Conservation (phyloP, 495 filamentous ascomycete species). For the Wilcoxina mikolae region DNA sequence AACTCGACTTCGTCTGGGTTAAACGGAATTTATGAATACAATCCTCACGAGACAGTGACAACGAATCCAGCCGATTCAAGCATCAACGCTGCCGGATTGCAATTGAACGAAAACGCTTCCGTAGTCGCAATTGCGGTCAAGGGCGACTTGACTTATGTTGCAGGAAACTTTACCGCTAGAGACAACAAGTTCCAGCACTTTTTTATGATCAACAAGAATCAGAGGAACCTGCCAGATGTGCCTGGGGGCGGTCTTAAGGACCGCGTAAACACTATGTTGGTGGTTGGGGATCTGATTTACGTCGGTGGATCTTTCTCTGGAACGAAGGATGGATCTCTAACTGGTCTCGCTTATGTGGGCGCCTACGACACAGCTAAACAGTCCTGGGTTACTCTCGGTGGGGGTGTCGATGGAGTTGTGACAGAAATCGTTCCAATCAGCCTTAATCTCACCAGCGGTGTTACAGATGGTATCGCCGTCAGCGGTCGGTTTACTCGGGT, state of each 20-base stretch:
- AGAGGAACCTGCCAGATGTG: conserved; percentile 32
- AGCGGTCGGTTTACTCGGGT: conserved; percentile 69
- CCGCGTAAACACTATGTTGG: conserved; percentile 55
- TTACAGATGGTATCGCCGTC: conserved; percentile 59
- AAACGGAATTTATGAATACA: conserved; percentile 84
- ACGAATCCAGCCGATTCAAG: conserved; percentile 53
- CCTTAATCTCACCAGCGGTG: conserved; percentile 60
- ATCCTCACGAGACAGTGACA: conserved; percentile 48
- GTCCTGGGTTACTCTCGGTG: conserved; percentile 65
- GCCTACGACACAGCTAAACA: conserved; percentile 54
- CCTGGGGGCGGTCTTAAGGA: conserved; percentile 66
- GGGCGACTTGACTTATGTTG: conserved; percentile 53
- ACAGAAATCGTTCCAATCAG: conserved; percentile 53
- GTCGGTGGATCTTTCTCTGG: conserved; percentile 76
- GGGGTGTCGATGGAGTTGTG: conserved; percentile 74
- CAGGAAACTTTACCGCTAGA: conserved; percentile 63
- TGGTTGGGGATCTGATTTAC: conserved; percentile 51
- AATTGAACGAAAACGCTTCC: conserved; percentile 47
- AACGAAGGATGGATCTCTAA: conserved; percentile 44
- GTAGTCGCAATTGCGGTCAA: conserved; percentile 48
- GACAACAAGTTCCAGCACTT: conserved; percentile 43
- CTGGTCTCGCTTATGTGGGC: conserved; percentile 57
- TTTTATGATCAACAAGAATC: conserved; percentile 53
- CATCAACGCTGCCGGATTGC: conserved; percentile 56
- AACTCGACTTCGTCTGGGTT: conserved; percentile 30